phyloP scores from a whole-genome alignment of 495 filamentous ascomycete species.

The Lophium mytilinum region DNA sequence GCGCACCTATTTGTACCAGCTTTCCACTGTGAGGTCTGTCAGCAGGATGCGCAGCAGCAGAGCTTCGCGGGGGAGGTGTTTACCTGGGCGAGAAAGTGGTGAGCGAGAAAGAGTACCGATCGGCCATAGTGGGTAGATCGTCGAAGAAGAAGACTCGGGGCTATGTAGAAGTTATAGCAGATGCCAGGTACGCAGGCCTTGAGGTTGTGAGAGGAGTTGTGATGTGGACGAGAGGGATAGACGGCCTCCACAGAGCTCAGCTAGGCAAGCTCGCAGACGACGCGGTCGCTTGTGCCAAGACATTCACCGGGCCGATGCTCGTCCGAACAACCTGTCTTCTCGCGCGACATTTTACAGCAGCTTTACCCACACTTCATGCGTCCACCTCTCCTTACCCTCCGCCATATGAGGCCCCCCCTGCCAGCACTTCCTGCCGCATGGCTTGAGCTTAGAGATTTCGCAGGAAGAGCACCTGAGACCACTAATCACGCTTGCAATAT shows the following conservation, averaged over 20 bases:
- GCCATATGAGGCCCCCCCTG: too few species aligned
- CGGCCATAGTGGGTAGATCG: slow-evolving; percentile 60
- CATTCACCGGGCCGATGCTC: not conserved
- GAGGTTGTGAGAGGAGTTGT: not conserved
- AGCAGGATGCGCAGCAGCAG: slow-evolving; percentile 29
- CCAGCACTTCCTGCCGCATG: too few species aligned
- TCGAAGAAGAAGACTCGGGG: not conserved
- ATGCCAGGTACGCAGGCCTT: not conserved
- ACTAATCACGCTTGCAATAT: too few species aligned
- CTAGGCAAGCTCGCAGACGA: slow-evolving; percentile 20
- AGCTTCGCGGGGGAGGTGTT: slow-evolving; percentile 13
- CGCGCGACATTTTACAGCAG: not conserved
- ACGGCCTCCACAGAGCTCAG: slow-evolving; percentile 13
- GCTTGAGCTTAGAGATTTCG: too few species aligned
- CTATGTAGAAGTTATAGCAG: not conserved
- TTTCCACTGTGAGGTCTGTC: slow-evolving; percentile 66
- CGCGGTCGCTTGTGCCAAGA: slow-evolving; percentile 4
- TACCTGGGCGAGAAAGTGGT: slow-evolving; percentile 99
- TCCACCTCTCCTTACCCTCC: too few species aligned
- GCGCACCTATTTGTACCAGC: slow-evolving; percentile 73
- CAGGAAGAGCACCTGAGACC: too few species aligned
- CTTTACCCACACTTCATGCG: slow-evolving; percentile 1
- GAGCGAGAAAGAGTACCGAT: slow-evolving; percentile 98
- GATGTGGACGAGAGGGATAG: slow-evolving; percentile 1
- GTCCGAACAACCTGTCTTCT: too few species aligned